Percentiles rank a stretch among this genome's conserved stretches.
phyloP scores from a whole-genome alignment of 495 filamentous ascomycete genomes.

The Neurospora tetrasperma region DNA sequence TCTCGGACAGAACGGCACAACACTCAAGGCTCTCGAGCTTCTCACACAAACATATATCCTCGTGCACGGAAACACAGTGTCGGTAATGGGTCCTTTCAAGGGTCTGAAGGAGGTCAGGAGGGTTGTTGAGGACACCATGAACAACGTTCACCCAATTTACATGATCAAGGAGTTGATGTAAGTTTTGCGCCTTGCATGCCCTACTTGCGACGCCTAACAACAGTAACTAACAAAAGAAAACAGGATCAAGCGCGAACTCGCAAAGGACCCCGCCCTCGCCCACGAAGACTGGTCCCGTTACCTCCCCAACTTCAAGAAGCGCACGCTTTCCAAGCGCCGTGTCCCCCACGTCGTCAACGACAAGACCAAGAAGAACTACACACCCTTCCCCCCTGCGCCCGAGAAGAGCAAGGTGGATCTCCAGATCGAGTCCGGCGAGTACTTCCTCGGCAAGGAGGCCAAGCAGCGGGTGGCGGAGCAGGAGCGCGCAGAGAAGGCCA shows the following conservation, averaged over 20 bases:
- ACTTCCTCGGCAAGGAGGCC: constrained; percentile 84
- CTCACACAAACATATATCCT: constrained; percentile 88
- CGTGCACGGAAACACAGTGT: constrained; percentile 94
- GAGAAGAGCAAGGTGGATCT: constrained; percentile 87
- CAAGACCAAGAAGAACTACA: constrained; percentile 91
- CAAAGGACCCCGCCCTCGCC: constrained; percentile 80
- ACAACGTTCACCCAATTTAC: constrained; percentile 66
- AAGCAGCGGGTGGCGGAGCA: constrained; percentile 76
- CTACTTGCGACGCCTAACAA: background rate
- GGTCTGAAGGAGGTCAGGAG: constrained; percentile 87
- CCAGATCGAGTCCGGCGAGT: constrained; percentile 97
- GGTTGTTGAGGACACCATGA: constrained; percentile 92
- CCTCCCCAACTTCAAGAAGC: constrained; percentile 96
- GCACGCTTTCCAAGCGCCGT: constrained; percentile 74
- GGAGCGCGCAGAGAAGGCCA: constrained; percentile 68
- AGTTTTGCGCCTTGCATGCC: background rate
- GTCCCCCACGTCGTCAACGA: constrained; percentile 80
- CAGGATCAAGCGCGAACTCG: constrained; percentile 91
- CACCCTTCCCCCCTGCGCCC: constrained; percentile 57
- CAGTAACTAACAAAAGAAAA: constrained; percentile 2
- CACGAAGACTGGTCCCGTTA: constrained; percentile 93
- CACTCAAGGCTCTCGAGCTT: constrained; percentile 87
- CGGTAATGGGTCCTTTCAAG: constrained; percentile 83
- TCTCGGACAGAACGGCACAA: constrained; percentile 47
- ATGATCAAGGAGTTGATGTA: constrained; percentile 86